phyloP scores from a whole-genome alignment of 2,329 filamentous ascomycete species.

The Raffaelea deltoideospora region DNA sequence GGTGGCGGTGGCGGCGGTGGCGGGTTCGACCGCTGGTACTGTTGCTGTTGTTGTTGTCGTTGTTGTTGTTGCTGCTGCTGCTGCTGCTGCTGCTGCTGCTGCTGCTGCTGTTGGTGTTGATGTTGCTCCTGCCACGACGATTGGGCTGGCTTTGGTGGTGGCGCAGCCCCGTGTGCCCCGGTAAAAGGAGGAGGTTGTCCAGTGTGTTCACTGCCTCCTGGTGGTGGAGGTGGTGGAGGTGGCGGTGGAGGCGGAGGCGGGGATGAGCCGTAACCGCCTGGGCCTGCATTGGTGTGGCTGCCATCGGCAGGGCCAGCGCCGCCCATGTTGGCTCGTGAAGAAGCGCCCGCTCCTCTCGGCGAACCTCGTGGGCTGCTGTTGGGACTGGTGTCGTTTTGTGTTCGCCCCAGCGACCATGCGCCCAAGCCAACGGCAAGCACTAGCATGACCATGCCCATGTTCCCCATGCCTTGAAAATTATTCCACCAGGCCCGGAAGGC shows the following conservation, averaged over 20 bases:
- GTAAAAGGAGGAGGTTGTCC: conserved; percentile 2
- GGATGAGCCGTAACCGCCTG: conserved; percentile 16
- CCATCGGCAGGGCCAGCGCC: conserved; percentile 12
- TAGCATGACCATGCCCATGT: conserved; percentile 57
- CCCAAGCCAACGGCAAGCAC: conserved; percentile 58
- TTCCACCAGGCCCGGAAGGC: conserved; percentile 60
- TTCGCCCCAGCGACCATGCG: conserved; percentile 62
- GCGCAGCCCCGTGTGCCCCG: too few species aligned
- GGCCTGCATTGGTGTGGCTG: conserved; percentile 8
- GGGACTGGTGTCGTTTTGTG: conserved; percentile 30
- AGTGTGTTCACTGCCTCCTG: conserved; percentile 5
- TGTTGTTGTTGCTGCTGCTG: neutral
- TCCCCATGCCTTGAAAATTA: conserved; percentile 55
- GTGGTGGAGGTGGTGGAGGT: conserved; percentile 10
- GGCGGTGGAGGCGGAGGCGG: conserved; percentile 11
- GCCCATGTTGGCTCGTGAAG: conserved; percentile 5
- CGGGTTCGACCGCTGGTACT: conserved; percentile 5
- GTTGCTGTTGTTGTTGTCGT: conserved; percentile 4
- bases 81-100: neutral
- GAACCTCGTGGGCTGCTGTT: neutral
- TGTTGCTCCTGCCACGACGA: conserved; percentile 12
- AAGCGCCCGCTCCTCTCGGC: conserved; percentile 10
- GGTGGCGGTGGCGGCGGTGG: conserved; percentile 7
- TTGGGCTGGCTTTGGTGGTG: conserved; percentile 9
- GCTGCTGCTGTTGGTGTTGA: neutral